Evolutionary conservation across 2,329 filamentous ascomycete species (phyloP).

Genomic region (Fusarium staphyleae): DNA sequence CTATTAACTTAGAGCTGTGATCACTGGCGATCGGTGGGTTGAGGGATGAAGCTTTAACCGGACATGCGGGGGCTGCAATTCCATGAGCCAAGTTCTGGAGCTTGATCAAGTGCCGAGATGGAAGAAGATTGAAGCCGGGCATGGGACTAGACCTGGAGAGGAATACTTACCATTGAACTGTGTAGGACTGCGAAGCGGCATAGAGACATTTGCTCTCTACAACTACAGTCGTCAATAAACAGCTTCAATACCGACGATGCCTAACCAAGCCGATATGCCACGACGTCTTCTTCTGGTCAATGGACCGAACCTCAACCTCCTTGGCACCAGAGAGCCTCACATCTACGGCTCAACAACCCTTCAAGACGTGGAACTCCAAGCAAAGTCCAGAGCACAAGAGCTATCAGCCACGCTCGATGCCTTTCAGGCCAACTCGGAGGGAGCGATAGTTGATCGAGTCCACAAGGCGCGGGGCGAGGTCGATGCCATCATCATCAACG

Average conservation of each 20-base stretch:
- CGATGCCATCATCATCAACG: slow-evolving; percentile 77
- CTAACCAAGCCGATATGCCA: slow-evolving; percentile 40
- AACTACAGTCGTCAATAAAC: too few species aligned
- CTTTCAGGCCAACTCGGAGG: slow-evolving; percentile 83
- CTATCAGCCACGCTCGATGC: slow-evolving; percentile 59
- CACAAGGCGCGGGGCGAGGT: slow-evolving; percentile 66
- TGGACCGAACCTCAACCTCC: slow-evolving; percentile 83
- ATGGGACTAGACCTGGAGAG: slow-evolving; percentile 23
- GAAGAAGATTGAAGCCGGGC: slow-evolving; percentile 11
- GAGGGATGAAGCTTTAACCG: slow-evolving; percentile 41
- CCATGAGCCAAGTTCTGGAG: not conserved
- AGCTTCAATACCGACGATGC: not conserved
- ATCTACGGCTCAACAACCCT: slow-evolving; percentile 77
- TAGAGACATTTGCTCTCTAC: not conserved
- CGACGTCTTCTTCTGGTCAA: slow-evolving; percentile 74
- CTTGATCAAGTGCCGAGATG: slow-evolving; percentile 10
- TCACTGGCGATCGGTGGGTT: slow-evolving; percentile 6
- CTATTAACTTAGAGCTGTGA: not conserved
- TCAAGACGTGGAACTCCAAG: slow-evolving; percentile 61
- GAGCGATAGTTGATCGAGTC: slow-evolving; percentile 75
- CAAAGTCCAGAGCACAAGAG: slow-evolving; percentile 55
- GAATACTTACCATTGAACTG: slow-evolving; percentile 15
- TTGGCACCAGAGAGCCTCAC: slow-evolving; percentile 75
- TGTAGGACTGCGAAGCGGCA: not conserved
- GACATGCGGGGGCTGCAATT: slow-evolving; percentile 9